Conservation (phyloP, 108 stramenopile species). For the Hondaea fermentalgiana region DNA sequence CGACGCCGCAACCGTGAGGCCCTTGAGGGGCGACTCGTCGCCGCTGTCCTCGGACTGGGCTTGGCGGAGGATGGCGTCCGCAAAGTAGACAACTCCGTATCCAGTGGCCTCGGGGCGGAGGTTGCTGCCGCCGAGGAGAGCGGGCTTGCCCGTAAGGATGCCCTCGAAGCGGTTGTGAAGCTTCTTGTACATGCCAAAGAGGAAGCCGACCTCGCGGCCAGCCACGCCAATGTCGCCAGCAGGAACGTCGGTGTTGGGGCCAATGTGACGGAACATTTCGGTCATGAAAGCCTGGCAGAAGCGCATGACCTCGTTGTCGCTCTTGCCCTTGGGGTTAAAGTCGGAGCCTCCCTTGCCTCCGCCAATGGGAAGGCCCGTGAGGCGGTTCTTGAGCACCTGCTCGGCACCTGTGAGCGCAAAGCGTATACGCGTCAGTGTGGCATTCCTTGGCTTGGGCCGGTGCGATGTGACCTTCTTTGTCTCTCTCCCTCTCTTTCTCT, state of each 20-base stretch:
- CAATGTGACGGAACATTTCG: slow-evolving; percentile 88
- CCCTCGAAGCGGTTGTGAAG: slow-evolving; percentile 46
- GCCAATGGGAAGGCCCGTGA: slow-evolving; percentile 76
- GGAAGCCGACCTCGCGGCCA: slow-evolving; percentile 78
- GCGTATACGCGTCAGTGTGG: no score
- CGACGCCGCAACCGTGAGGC: slow-evolving; percentile 81
- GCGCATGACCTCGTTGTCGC: slow-evolving; percentile 84
- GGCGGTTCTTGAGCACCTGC: slow-evolving; percentile 71
- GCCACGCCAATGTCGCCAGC: slow-evolving; percentile 83
- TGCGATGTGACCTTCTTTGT: no score
- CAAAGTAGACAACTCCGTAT: slow-evolving; percentile 79
- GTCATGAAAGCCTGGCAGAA: slow-evolving; percentile 97
- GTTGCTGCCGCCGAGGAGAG: slow-evolving; percentile 39
- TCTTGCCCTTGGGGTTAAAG: slow-evolving; percentile 85
- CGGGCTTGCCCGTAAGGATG: slow-evolving; percentile 23
- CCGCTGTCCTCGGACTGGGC: slow-evolving; percentile 35
- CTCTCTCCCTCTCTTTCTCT: no score
- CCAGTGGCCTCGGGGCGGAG: slow-evolving; percentile 71
- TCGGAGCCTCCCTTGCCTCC: slow-evolving; percentile 87
- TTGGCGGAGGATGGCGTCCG: slow-evolving; percentile 64
- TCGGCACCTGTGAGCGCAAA: slow-evolving; percentile 17
- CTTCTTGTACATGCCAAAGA: slow-evolving; percentile 96
- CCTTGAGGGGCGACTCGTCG: slow-evolving; percentile 73
- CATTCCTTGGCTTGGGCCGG: no score
- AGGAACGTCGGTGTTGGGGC: slow-evolving; percentile 79